These are phyloP conservation scores for Thinopyrum elongatum DNA, from an alignment of 176 grass and related monocot species.

Conservation along the genomic window DNA sequence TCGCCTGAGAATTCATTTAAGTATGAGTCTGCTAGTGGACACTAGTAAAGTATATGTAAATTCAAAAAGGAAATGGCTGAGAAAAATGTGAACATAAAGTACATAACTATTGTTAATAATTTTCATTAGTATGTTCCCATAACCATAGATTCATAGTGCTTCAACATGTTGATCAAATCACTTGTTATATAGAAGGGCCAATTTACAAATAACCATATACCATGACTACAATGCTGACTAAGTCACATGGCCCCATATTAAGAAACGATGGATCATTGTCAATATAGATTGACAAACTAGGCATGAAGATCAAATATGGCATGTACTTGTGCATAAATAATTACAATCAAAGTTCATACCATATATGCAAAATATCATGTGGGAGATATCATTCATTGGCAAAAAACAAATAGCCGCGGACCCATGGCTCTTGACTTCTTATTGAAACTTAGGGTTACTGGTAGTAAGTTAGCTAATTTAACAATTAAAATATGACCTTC, in stretches of 20 bases:
- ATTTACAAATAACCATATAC: constrained; percentile 13
- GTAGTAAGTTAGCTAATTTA: background rate
- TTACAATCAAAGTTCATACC: background rate
- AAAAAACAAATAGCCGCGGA: background rate
- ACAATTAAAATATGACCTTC: background rate
- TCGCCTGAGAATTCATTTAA: background rate
- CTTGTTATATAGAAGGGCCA: constrained; percentile 24
- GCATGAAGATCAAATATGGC: constrained; percentile 10
- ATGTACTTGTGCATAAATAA: constrained; percentile 21
- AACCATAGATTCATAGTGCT: constrained; percentile 8
- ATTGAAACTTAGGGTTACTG: background rate
- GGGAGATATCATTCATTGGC: background rate
- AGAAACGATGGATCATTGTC: constrained; percentile 6
- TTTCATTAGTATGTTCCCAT: constrained; percentile 11
- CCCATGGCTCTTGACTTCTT: background rate
- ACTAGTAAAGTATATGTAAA: constrained; percentile 29
- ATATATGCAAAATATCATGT: background rate
- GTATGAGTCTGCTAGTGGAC: constrained; percentile 16
- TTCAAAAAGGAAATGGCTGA: background rate
- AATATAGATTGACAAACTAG: constrained; percentile 12
- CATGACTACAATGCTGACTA: constrained; percentile 38
- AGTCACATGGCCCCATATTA: background rate
- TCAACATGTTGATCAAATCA: constrained; percentile 15
- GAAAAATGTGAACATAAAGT: constrained; percentile 8
- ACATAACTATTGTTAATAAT: constrained; percentile 19